Evolutionary conservation across 2,329 filamentous ascomycete species (phyloP).

Genomic region (Monosporascus ibericus): DNA sequence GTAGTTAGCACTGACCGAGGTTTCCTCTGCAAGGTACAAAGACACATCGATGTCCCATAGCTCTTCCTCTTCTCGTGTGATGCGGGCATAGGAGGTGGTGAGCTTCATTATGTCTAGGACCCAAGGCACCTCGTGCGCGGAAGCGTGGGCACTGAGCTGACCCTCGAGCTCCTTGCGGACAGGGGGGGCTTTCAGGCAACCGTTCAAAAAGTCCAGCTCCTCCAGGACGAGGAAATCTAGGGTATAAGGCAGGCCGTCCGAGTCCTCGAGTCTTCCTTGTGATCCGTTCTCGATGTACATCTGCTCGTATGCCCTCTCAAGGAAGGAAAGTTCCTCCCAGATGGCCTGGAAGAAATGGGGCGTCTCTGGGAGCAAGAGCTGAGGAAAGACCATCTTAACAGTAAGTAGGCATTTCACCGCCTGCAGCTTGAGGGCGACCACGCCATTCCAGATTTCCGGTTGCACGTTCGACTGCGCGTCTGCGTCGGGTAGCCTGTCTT

Average conservation of each 20-base stretch:
- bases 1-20: constrained; percentile 91
- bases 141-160: constrained; percentile 59
- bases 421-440: constrained; percentile 84
- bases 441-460: constrained; percentile 69
- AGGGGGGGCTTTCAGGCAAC: constrained; percentile 79
- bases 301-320: constrained; percentile 68
- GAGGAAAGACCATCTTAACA: constrained; percentile 77
- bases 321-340: constrained; percentile 77
- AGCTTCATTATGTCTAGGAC: constrained; percentile 83
- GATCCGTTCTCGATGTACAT: constrained; percentile 83
- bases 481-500: constrained; percentile 66
- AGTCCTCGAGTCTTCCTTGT: constrained; percentile 83
- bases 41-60: constrained; percentile 97
- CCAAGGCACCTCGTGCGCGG: constrained; percentile 66
- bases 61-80: constrained; percentile 87
- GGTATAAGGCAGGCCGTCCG: constrained; percentile 87
- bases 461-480: constrained; percentile 45
- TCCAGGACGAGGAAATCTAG: constrained; percentile 90
- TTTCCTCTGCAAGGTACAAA: constrained; percentile 90
- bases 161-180: constrained; percentile 85
- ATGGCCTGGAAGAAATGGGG: constrained; percentile 76
- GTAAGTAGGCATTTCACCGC: constrained; percentile 92
- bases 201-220: constrained; percentile 90
- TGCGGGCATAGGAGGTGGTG: constrained; percentile 78
- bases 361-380: constrained; percentile 75